Evolutionary conservation across 169 alveolate species (phyloP), one percentile per base, ranked within the genome.

Genomic region (Cryptosporidium ubiquitum): DNA sequence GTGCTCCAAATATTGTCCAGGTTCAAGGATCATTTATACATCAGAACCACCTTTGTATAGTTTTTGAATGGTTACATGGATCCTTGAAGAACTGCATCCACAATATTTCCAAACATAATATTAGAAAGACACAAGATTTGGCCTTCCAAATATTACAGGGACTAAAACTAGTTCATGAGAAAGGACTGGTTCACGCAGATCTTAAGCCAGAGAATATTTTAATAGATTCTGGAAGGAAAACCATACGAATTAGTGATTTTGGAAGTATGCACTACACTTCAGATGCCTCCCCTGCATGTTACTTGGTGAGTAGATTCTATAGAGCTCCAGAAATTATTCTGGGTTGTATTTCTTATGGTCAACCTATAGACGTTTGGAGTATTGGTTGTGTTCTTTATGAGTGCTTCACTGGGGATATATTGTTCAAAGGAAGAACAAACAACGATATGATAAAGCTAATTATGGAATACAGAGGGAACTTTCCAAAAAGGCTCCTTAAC

Each of bases 271-370:
- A 96, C 66, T 95, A 94, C 69, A 92, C 93, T 51, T 94, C 95
- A 20, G 99, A 97, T 91, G 95, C 94, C 60, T 95, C 94, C 29
- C 92, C 97, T 58, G 96, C 98, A 12, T 97, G 98, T 57, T 96
- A 97, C 89, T 93, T 98, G 51, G 99, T 96, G 57, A 95, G 99
- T 91, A 71, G 99, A 40, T 98, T 93, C 91, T 98, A 98, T 93
- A 95, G 99, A 70, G 99, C 99, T 0, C 99, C 99, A 9, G 99
- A 98, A 93, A 96, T 98, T 60, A 96, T 97, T 57, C 91, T 98
- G 31, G 99, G 99, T 0, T 91, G 84, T 61, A 86, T 93, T 69
- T 93, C 94, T 39, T 97, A 95, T 91, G 98, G 96, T 84, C 86
- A 92, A 68, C 92, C 94, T 40, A 95, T 98, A 58, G 99, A 98